phyloP scores from a whole-genome alignment of 2,329 filamentous ascomycete species.

The Ceratocystiopsis brevicomis region DNA sequence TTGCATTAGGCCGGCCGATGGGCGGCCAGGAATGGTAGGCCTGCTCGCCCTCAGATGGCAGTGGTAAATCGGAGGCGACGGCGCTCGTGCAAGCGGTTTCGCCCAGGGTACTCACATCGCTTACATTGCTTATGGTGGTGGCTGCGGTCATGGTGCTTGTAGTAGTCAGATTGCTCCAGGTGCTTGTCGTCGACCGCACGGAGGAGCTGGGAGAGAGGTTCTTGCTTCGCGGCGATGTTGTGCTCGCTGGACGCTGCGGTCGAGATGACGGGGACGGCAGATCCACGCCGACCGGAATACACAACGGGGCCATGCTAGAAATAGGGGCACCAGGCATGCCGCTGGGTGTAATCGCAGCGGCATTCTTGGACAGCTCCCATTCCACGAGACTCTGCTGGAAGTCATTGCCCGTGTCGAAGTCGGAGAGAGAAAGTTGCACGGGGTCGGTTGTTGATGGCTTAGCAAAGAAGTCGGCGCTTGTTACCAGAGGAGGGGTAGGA shows the following conservation, averaged over 20 bases:
- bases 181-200: slow-evolving; percentile 26
- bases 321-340: not conserved
- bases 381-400: slow-evolving; percentile 8
- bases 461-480: not conserved
- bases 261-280: not conserved
- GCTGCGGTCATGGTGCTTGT: slow-evolving; percentile 1
- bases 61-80: slow-evolving; percentile 21
- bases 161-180: slow-evolving; percentile 13
- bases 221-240: slow-evolving; percentile 18
- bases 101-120: slow-evolving; percentile 8
- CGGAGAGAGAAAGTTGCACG: slow-evolving; percentile 14
- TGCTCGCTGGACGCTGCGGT: slow-evolving; percentile 10
- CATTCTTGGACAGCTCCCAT: slow-evolving; percentile 11
- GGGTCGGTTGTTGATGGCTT: slow-evolving; percentile 13
- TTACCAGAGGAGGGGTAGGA: not conserved
- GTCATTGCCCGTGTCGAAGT: slow-evolving; percentile 15
- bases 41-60: slow-evolving; percentile 4
- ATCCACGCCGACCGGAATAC: too few relatives aligned
- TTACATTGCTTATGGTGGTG: slow-evolving; percentile 4
- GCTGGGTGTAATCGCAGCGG: not conserved
- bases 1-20: too few relatives aligned
- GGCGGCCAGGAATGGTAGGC: too few relatives aligned
- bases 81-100: slow-evolving; percentile 10
- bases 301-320: too few relatives aligned
- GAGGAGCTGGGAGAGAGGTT: slow-evolving; percentile 28